Evolutionary conservation across 768 basidiomycete species (phyloP), one percentile per base, ranked within the genome.

Genomic region (Leucocoprinus leucothites): DNA sequence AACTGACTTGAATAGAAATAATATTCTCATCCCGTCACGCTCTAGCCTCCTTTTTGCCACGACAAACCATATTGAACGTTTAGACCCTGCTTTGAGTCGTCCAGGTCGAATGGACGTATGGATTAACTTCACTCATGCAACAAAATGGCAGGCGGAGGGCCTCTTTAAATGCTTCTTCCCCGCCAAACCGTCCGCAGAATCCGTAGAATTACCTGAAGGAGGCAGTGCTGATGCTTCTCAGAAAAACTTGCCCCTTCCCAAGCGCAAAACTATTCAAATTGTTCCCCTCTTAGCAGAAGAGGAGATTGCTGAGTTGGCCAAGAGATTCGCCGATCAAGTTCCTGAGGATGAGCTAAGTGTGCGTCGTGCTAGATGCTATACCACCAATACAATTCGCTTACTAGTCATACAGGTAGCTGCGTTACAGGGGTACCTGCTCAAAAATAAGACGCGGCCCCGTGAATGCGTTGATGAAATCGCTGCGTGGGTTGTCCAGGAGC

Each of bases 141-240:
- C 89, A 7, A 93, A 91, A 68, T 93, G 89, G 89, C 91, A 94
- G 65, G 91, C 91, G 13, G 91, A 92, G 69, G 91, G 89, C 49
- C 90, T 94, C 66, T 94, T 92, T 83, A 91, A 91, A 68, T 91
- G 89, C 69, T 94, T 94, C 84, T 94, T 94, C 86, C 91, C 91
- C 2, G 86, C 69, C 69, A 84, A 76, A 60, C 73, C 79, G 2
- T 60, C 76, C 50, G 56, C 70, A 36, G 48, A 63, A n/a, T 54
- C 22, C n/a, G 14, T 60, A 25, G 47, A 69, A 61, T 42, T 54
- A 46, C 41, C 58, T 11, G 41, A 53, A n/a, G 44, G 58, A 19
- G 57, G 56, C 13, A 57, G 66, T 14, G 65, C 69, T 41, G 82
- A 84, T 60, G 63, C 81, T 13, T 85, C 85, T 5, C 82, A 86